phyloP scores from a whole-genome alignment of 1,284 basidiomycete species.

The Microbotryum violaceum region DNA sequence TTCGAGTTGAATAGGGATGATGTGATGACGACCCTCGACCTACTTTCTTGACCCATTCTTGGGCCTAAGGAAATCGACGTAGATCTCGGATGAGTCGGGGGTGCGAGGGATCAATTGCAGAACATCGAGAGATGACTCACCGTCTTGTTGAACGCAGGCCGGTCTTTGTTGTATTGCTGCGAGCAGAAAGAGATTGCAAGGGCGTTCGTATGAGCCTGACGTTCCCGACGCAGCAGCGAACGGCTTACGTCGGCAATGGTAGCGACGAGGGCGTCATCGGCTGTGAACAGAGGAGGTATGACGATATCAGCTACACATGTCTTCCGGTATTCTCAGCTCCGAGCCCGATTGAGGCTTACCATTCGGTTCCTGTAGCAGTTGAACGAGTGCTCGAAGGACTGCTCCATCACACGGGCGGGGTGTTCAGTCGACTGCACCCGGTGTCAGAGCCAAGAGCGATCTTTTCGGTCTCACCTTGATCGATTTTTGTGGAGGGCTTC shows the following conservation, averaged over 20 bases:
- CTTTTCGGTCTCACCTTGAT: conserved; percentile 25
- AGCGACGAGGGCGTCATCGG: conserved; percentile 36
- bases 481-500: conserved; percentile 78
- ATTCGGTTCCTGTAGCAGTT: conserved; percentile 35
- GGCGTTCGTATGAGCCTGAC: too few species aligned
- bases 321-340: neutral
- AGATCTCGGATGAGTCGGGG: neutral
- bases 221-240: neutral
- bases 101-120: neutral
- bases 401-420: neutral
- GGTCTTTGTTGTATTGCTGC: conserved; percentile 28
- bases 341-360: conserved; percentile 9
- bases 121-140: neutral
- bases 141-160: conserved; percentile 30
- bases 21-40: neutral
- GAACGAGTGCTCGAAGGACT: conserved; percentile 35
- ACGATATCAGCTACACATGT: too few species aligned
- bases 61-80: conserved; percentile 18
- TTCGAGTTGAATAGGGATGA: neutral
- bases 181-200: too few species aligned
- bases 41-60: conserved; percentile 36
- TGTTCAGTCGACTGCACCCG: neutral
- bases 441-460: neutral
- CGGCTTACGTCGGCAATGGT: conserved; percentile 33
- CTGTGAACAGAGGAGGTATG: conserved; percentile 1